phyloP scores from a whole-genome alignment of 1,139 yeast genomes.

The Saccharomycopsis hybrid region DNA sequence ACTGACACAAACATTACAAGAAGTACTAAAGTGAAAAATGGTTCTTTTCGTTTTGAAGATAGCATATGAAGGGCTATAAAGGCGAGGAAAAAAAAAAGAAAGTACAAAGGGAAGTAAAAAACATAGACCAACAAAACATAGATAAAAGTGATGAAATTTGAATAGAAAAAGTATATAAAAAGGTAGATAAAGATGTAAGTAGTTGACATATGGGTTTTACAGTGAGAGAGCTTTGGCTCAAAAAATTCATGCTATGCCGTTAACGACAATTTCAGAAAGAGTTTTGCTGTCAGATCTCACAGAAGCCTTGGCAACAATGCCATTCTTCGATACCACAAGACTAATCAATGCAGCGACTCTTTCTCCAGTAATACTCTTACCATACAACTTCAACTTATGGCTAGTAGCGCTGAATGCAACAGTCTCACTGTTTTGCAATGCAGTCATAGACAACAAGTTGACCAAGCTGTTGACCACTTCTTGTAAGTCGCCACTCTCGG shows the following conservation, averaged over 20 bases:
- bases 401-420: conserved; percentile 53
- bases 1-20: too few relatives aligned
- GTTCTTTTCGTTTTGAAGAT: too few relatives aligned
- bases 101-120: too few relatives aligned
- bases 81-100: too few relatives aligned
- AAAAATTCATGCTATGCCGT: conserved; percentile 16
- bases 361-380: conserved; percentile 68
- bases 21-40: too few relatives aligned
- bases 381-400: conserved; percentile 76
- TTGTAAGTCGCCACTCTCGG: conserved; percentile 32
- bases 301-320: conserved; percentile 72
- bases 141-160: too few relatives aligned
- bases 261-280: conserved; percentile 14
- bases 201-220: too few relatives aligned
- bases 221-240: too few relatives aligned
- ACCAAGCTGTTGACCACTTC: conserved; percentile 45
- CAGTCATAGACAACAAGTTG: conserved; percentile 48
- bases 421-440: conserved; percentile 72
- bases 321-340: conserved; percentile 66
- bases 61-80: too few relatives aligned
- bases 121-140: too few relatives aligned
- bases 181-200: neutral
- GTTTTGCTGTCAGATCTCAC: conserved; percentile 49
- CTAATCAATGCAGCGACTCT: conserved; percentile 66
- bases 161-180: too few relatives aligned